Percentiles rank a stretch among this genome's conserved stretches.
phyloP scores from a whole-genome alignment of 2,329 filamentous ascomycete genomes.

The Epichloe bromicola region DNA sequence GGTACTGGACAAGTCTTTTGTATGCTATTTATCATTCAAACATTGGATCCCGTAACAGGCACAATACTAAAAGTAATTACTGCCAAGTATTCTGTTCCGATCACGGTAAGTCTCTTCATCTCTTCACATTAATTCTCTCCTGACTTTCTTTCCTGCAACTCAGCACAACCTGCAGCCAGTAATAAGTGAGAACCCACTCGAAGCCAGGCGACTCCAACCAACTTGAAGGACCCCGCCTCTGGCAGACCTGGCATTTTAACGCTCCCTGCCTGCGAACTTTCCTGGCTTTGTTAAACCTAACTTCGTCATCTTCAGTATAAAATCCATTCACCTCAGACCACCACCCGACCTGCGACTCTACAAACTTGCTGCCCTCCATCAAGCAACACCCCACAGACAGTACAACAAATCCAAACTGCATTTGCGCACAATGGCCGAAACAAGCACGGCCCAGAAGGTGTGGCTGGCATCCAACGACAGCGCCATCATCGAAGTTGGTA shows the following conservation, averaged over 20 bases:
- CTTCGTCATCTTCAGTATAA: background rate
- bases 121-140: background rate
- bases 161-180: background rate
- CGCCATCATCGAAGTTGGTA: conserved; percentile 33
- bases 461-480: conserved; percentile 39
- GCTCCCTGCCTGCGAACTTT: background rate
- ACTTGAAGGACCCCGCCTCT: background rate
- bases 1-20: too few relatives aligned
- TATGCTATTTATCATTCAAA: too few relatives aligned
- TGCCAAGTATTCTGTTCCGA: too few relatives aligned
- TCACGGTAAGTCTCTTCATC: background rate
- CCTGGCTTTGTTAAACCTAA: background rate
- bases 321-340: background rate
- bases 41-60: too few relatives aligned
- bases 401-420: background rate
- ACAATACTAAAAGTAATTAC: too few relatives aligned
- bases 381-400: too few relatives aligned
- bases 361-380: background rate
- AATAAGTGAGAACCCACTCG: background rate
- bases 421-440: conserved; percentile 23
- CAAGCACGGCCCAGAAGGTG: conserved; percentile 25
- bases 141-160: background rate
- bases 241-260: background rate
- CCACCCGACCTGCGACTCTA: background rate
- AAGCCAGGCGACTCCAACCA: background rate